Base-by-base conservation (phyloP, 2,329 filamentous ascomycete species). In the Penicillium sp. region DNA sequence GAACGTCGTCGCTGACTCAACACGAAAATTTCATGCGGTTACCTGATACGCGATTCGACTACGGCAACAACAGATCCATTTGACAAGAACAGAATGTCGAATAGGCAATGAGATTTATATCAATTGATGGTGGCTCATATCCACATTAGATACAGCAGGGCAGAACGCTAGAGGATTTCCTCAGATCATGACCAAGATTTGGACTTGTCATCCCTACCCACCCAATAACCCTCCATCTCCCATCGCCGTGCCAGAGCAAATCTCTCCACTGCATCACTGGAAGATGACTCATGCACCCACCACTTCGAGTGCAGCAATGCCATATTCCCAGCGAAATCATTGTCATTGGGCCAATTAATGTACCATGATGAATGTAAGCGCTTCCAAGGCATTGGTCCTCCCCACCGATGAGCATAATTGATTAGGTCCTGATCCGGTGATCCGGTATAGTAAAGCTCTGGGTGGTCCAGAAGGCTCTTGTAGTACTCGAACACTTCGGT, bases 351-450 rank as follows among this genome's bases (percentile, higher is more conserved):
- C 24, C 39, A 31, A 8, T 55, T 51, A 29, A 54, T 39, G 48
- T 56, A 76, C 75, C 75, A 77, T 15, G 60, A 64, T 48, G 65
- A 66, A 47, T 71, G 59, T 44, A 77, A 49, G 48, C 71, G 66
- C 16, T 63, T 58, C 75, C 75, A 77, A 0, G 74, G 74, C 74
- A 77, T 77, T 10, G 70, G 62, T 0, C 74, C 74, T 9, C 66
- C 61, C 6, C 67, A 53, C 9, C 74, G 64, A 54, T 75, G 74
- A 2, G 72, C 76, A 56, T 78, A 77, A 57, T 77, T 77, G 16
- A 76, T 61, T 24, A 79, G 59, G 52, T 71, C 71, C 58, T 78
- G 76, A 54, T 77, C 75, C 56, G 72, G 72, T 15, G 67, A 70
- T 18, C 63, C 62, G 0, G 71, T 65, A 39, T 74, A 65, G 56